Evolutionary conservation across 177 flowering plant genomes (phyloP), one percentile per base, ranked within the genome.

Genomic region (Vitis hybrid): DNA sequence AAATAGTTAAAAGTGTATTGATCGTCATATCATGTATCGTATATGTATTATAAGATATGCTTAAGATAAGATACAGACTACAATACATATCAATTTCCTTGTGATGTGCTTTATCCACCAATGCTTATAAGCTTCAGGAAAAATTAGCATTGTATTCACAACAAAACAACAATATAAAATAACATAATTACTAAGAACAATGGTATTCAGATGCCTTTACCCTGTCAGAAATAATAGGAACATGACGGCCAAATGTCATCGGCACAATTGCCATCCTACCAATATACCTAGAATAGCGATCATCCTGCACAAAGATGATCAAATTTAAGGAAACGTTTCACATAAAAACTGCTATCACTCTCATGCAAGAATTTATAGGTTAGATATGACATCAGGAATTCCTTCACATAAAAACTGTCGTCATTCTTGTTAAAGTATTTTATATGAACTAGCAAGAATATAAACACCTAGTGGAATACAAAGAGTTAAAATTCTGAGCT

Each of bases 231-330:
- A 94, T 91, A 66, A 94, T 94, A 61, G 97, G 99, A 62, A 94
- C 91, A 80, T 91, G 97, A 45, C 99, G 97, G 15, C 99, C 99
- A 86, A 77, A 89, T 67, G 97, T 92, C 97, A 88, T 72, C n/a
- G 99, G 99, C 12, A 94, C 99, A 77, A 94, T 94, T 64, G 97
- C 99, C 82, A 75, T 78, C 81, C 62, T 71, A 51, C 97, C 97
- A 30, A 94, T 74, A 72, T 89, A 94, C 82, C 85, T 88, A 17
- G 91, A 72, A 81, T 92, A 94, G 5, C 97, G 91, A 51, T 92
- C 96, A 83, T 94, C 99, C 99, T 93, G 83, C 75, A 83, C 9
- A 71, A 19, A 1, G 67, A 10, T 19, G 34, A 68, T 17, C 61
- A 64, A 12, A 48, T 55, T 49, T 40, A n/a, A 30, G 59, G n/a